Base-by-base conservation (phyloP, 1,139 yeast species). In the Candida tunisiensis region DNA sequence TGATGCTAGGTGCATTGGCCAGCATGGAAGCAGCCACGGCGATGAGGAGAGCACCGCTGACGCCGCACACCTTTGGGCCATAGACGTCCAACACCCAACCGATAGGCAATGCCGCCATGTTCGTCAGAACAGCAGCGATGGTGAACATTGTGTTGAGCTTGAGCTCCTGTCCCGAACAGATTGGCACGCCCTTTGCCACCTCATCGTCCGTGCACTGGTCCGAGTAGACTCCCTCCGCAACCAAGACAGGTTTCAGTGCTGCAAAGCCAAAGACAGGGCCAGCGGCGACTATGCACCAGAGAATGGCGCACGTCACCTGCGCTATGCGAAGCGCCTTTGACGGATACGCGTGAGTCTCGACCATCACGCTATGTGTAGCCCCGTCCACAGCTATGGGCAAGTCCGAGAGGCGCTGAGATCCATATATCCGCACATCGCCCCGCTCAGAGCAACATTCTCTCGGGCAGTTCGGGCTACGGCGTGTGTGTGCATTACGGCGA, bases 181-280 rank as follows among this genome's bases (percentile, higher is more conserved):
- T 19, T 6, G 16, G 17, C 8, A 15, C 16, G 8, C 21, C 21
- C 5, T 3, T 3, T 4, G 12, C 26, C 12, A 6, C 12, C 14
- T 20, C 22, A 10, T 20, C 6, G 14, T 7, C 14, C 15, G 7
- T 3, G 49, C 95, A 85, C 14, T 56, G 48, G 8, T 69, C 65
- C 17, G 60, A 50, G 44, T 85, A 85, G n/a, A 83, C 71, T 2
- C 83, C 82, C 46, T 83, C 85, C 7, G 60, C 50, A 15, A 80
- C 67, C 26, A 85, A 57, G 3, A 83, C 67, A 4, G 93, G 92
- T 45, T 85, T 85, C 30, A 85, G 56, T 3, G 95, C 95, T 12
- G 95, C 94, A 55, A 83, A 85, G 2, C 95, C 59, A 58, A 85
- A 85, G 8, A 83, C 74, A 1, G 92, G 83, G 2, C 95, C 96